These are phyloP conservation scores for Kodamaea hsintzibuensis DNA, from an alignment of 805 yeast genomes.

Conservation along the genomic window DNA sequence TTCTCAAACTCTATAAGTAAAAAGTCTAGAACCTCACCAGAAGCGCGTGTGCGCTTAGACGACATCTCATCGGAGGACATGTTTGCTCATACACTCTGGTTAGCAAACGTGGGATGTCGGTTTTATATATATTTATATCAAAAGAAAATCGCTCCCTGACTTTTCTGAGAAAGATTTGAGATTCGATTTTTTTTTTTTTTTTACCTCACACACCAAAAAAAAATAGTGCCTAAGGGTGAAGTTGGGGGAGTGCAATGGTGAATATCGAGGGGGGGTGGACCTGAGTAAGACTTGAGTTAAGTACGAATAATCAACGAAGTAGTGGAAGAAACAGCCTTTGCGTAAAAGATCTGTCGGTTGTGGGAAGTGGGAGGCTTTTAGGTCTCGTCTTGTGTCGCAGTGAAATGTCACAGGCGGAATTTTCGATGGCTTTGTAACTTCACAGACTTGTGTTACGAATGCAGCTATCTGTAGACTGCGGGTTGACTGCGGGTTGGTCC, in stretches of 20 bases:
- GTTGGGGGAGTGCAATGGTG: no score
- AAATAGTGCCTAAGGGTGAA: no score
- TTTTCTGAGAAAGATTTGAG: not conserved
- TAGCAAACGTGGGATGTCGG: constrained; percentile 6
- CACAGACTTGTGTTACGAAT: not conserved
- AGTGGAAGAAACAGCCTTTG: no score
- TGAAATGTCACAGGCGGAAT: not conserved
- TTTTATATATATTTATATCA: not conserved
- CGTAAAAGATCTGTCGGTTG: no score
- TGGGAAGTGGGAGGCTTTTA: no score
- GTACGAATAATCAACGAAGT: no score
- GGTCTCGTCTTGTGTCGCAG: no score
- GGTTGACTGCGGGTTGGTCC: not conserved
- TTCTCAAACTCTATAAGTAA: constrained; percentile 67
- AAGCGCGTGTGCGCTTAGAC: constrained; percentile 64
- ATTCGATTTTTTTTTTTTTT: not conserved
- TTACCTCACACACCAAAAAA: no score
- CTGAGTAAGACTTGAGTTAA: no score
- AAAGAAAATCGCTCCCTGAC: not conserved
- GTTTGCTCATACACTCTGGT: constrained; percentile 15
- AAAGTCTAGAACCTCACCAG: constrained; percentile 74
- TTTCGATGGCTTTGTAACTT: not conserved
- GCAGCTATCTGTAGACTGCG: not conserved
- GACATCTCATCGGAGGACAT: constrained; percentile 12
- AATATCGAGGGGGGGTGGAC: no score